A percentile compares a stretch with the other conserved stretches of the same genome.
Evolutionary conservation across 441 rosid genomes (phyloP).

Genomic region (Erodium trifolium): DNA sequence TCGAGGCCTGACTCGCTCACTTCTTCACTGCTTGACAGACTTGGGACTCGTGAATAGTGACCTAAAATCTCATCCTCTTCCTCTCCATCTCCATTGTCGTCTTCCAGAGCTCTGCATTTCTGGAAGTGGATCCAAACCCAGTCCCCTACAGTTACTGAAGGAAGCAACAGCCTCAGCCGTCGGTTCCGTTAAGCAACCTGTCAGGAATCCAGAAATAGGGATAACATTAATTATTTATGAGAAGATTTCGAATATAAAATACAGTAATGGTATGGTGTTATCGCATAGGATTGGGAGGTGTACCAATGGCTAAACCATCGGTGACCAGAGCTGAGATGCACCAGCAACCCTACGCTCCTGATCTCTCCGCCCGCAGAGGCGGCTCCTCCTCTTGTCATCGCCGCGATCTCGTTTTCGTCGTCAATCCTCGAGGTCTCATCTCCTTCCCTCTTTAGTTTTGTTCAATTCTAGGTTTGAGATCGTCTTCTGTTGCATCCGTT

Average conservation of each 20-base stretch:
- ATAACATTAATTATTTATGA: background rate
- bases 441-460: constrained; percentile 7
- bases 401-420: constrained; percentile 86
- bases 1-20: background rate
- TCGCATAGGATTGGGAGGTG: constrained; percentile 31
- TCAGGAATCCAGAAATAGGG: background rate
- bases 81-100: background rate
- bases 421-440: constrained; percentile 72
- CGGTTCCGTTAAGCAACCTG: background rate
- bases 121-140: background rate
- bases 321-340: constrained; percentile 27
- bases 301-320: constrained; percentile 30
- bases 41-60: background rate
- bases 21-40: background rate
- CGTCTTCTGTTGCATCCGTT: background rate
- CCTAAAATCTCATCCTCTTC: background rate
- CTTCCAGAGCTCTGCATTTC: background rate
- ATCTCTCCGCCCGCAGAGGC: constrained; percentile 25
- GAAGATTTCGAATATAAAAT: background rate
- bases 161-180: background rate
- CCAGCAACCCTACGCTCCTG: constrained; percentile 27
- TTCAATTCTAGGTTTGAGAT: background rate
- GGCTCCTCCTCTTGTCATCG: constrained; percentile 45
- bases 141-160: too few species aligned
- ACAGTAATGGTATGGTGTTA: constrained; percentile 23